phyloP scores from a whole-genome alignment of 2,329 filamentous ascomycete genomes.

The Xylaria digitata region DNA sequence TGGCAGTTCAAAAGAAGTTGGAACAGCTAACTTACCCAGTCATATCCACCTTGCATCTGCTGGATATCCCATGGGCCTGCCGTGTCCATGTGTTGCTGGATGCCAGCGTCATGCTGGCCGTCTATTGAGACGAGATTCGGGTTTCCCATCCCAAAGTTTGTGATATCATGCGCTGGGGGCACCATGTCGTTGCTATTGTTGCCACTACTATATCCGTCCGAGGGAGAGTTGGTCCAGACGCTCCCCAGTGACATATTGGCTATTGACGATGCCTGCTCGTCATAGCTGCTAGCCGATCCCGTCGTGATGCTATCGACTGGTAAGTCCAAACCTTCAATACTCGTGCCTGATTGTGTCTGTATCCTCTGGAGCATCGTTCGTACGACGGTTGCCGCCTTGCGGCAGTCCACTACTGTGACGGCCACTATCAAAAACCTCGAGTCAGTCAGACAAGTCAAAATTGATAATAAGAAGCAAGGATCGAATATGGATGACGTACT shows the following conservation, averaged over 20 bases:
- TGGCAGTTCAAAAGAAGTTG: not conserved
- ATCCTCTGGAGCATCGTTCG: conserved; percentile 59
- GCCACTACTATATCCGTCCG: conserved; percentile 21
- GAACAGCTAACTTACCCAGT: conserved; percentile 46
- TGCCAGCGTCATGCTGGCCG: conserved; percentile 5
- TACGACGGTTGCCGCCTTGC: conserved; percentile 60
- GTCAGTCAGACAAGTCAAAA: conserved; percentile 34
- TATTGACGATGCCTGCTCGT: conserved; percentile 35
- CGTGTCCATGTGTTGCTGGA: conserved; percentile 29
- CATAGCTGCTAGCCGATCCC: conserved; percentile 15
- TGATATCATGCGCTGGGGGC: conserved; percentile 30
- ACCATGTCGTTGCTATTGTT: conserved; percentile 29
- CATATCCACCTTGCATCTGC: conserved; percentile 42
- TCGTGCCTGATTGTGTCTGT: conserved; percentile 43
- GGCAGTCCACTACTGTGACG: conserved; percentile 53
- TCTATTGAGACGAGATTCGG: conserved; percentile 27
- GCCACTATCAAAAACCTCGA: conserved; percentile 46
- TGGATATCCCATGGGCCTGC: conserved; percentile 43
- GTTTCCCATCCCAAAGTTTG: conserved; percentile 37
- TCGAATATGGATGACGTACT: conserved; percentile 27
- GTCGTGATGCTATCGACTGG: conserved; percentile 12
- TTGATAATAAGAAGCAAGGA: not conserved
- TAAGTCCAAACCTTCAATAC: conserved; percentile 19
- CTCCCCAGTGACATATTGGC: conserved; percentile 38
- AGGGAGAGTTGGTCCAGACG: conserved; percentile 6